Conservation (phyloP, 257 asterid species). For the Paulownia fortunei region DNA sequence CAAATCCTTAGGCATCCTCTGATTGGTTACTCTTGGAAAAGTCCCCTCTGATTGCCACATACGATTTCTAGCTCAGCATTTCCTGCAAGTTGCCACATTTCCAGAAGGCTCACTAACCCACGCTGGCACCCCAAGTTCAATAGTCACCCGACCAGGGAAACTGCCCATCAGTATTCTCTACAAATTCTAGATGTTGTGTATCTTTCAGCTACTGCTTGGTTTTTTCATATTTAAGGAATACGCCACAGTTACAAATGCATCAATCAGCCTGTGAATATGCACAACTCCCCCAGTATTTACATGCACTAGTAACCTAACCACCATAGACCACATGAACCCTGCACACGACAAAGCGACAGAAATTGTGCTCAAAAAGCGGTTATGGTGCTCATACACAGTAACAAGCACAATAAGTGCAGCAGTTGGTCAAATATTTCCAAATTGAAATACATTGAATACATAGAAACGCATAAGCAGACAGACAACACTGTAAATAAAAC, state of each 20-base stretch:
- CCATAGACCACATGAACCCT: slow-evolving; percentile 13
- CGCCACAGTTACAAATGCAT: slow-evolving; percentile 20
- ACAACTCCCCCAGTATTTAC: slow-evolving; percentile 40
- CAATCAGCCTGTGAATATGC: slow-evolving; percentile 34
- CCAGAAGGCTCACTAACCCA: slow-evolving; percentile 18
- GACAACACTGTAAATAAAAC: not conserved
- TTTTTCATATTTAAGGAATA: slow-evolving; percentile 16
- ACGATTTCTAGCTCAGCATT: not conserved
- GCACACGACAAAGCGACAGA: not conserved
- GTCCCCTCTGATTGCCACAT: not conserved
- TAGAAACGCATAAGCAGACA: not conserved
- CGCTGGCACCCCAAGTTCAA: not conserved
- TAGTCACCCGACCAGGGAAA: not conserved
- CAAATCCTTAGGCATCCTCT: slow-evolving; percentile 30
- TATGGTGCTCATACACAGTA: not conserved
- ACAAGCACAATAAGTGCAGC: not conserved
- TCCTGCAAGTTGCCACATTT: slow-evolving; percentile 11
- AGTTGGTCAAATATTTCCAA: not conserved
- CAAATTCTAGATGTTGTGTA: not conserved
- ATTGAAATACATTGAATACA: not conserved
- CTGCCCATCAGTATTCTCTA: slow-evolving; percentile 19
- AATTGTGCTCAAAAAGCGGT: not conserved
- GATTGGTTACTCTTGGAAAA: slow-evolving; percentile 31
- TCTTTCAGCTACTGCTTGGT: slow-evolving; percentile 17
- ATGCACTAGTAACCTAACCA: slow-evolving; percentile 31